Base-by-base conservation (phyloP, 2,329 filamentous ascomycete species). In the Xylaria multiplex region DNA sequence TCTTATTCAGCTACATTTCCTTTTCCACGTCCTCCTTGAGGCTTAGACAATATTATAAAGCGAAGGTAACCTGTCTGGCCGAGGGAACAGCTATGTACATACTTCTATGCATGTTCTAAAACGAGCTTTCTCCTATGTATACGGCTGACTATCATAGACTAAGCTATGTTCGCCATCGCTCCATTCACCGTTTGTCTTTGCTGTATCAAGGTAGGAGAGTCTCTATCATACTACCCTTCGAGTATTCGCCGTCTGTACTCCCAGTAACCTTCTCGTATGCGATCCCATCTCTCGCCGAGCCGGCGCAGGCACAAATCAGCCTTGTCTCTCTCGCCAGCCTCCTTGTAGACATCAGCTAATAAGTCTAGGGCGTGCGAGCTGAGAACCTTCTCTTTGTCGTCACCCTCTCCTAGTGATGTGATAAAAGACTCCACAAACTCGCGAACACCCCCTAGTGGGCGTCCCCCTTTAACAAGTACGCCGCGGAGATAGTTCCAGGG, bases 401-500 rank as follows among this genome's bases (percentile, higher is more conserved):
- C 2, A 46, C 75, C 76, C 40, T 79, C 78, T 1, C 82, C 83
- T 1, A 86, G 67, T 1, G 78, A 79, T 22, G 77, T 83, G 3
- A 86, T 83, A 70, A 89, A 88, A 59, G 81, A 78, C 65, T 78
- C 77, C 0, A 81, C 82, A 73, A 88, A 89, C 16, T 75, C 81
- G 65, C 82, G 80, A 6, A 84, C 77, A 1, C 76, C 79, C 1
- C 70, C 77, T 32, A 89, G 74, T 55, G 79, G 73, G 35, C 89
- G 77, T 0, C 84, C 88, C 0, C 88, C 88, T 74, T 93, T 91
- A 65, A 85, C 84, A 66, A 96, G 78, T 53, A 93, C 88, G 2
- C 92, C 96, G 37, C 89, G 84, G 14, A 97, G 82, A 79, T 97
- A 99, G 78, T 93, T 96, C 96, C 96, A 99, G 1, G 93, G 87